Base-by-base conservation (phyloP, 1,284 basidiomycete genomes). In the Sporisorium scitamineum region DNA sequence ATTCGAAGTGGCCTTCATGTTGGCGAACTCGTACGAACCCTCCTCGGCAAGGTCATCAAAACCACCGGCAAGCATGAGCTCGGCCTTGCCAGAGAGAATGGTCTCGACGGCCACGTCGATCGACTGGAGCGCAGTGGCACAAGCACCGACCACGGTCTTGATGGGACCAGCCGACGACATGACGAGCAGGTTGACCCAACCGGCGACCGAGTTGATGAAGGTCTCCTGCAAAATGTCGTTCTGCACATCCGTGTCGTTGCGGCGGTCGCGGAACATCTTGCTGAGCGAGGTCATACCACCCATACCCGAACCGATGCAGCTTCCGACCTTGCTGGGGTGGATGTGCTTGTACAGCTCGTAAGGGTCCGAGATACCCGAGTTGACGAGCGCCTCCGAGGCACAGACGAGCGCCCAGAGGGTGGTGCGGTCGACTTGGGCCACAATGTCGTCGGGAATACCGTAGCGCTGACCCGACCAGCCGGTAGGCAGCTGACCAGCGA, bases 1-100 rank as follows among this genome's bases (percentile, higher is more conserved):
- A 84, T 96, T 97, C 87, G 93, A 95, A 8, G 97, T 99, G 7
- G 97, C 97, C 87, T 97, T 97, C 97, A 99, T 99, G 89, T 98
- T 98, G 63, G 95, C 96, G 87, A 87, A 87, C 87, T 97, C 95
- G 87, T 91, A 96, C 20, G 95, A 96, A 24, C 95, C 95, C 86
- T 97, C 95, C 87, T 99, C 97, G 79, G 92, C 93, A 85, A 98
- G 90, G 86, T 99, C 97, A 84, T 99, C 97, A 87, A 95, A 97
- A 66, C 96, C 97, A 87, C 97, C 97, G 47, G 96, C 93, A 74
- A 99, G 92, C 97, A 99, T 99, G 85, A 99, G 91, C 88, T 98
- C 98, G 54, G 96, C 96, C 87, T 99, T 99, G 80, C 95, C 94
- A 5, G 92, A 92, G 45, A 97, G 87, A 73, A 99, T 92, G 0